Conservation (phyloP, 306 rosid genomes). For the Cicer chorassanicum region DNA sequence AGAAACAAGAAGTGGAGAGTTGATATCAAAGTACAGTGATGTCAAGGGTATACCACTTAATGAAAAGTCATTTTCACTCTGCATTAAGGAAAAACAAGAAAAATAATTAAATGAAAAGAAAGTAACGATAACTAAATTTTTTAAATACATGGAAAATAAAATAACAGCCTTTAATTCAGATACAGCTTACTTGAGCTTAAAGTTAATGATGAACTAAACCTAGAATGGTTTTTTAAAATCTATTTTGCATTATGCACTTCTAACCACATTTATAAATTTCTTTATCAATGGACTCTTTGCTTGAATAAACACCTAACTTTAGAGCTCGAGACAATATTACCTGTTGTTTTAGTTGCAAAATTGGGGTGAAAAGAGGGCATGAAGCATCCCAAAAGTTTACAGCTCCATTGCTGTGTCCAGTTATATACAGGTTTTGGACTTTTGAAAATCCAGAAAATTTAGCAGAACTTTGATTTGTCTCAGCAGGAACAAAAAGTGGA, state of each 20-base stretch:
- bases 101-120: neutral
- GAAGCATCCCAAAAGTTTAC: conserved; percentile 88
- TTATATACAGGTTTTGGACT: conserved; percentile 78
- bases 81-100: conserved; percentile 44
- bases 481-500: conserved; percentile 62
- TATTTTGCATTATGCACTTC: neutral
- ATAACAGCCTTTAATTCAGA: conserved; percentile 17
- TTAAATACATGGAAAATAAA: neutral
- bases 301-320: conserved; percentile 2
- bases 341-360: conserved; percentile 82
- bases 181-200: conserved; percentile 23
- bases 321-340: conserved; percentile 44
- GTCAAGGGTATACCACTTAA: conserved; percentile 82
- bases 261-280: conserved; percentile 1
- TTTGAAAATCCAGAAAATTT: conserved; percentile 78
- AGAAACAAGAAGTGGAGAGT: conserved; percentile 70
- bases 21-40: conserved; percentile 67
- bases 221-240: neutral
- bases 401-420: conserved; percentile 88
- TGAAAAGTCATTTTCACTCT: conserved; percentile 87
- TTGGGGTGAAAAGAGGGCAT: conserved; percentile 66
- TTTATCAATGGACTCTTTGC: neutral
- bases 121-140: conserved; percentile 8
- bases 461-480: conserved; percentile 55
- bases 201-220: conserved; percentile 18